These are phyloP conservation scores for Camelina laxa DNA, from an alignment of 345 rosid species.

Conservation along the genomic window DNA sequence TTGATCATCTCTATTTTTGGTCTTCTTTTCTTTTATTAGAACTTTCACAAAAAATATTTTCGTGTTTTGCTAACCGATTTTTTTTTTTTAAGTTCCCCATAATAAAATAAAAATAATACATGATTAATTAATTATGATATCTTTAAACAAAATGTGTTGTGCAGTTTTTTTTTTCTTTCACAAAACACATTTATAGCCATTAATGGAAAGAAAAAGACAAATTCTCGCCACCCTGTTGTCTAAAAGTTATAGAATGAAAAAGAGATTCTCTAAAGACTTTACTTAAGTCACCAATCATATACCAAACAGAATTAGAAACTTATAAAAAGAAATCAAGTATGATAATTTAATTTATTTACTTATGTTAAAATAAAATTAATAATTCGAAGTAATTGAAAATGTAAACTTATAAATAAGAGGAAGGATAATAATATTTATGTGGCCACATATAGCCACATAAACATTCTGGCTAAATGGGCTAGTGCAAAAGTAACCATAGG, in stretches of 20 bases:
- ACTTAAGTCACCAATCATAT: no score
- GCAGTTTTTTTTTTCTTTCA: background rate
- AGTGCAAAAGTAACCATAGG: no score
- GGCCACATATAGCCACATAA: no score
- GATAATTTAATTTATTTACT: no score
- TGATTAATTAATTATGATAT: background rate
- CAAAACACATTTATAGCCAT: background rate
- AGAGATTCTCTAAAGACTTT: background rate
- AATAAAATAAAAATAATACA: background rate
- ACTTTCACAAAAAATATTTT: background rate
- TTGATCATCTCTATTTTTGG: constrained; percentile 41
- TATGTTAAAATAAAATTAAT: no score
- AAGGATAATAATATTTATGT: no score
- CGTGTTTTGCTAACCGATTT: constrained; percentile 20
- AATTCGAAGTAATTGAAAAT: no score
- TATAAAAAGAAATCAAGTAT: no score
- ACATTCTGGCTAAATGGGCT: no score
- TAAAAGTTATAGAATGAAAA: background rate
- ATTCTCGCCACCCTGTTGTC: background rate
- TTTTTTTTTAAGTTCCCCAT: background rate
- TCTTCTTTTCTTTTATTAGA: constrained; percentile 41
- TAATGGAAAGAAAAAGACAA: no score
- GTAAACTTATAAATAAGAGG: no score
- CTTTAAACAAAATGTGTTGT: background rate
- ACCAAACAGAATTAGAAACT: no score